These are phyloP conservation scores for Asparagopsis taxiformis DNA, from an alignment of 31 red algal genomes.

Conservation along the genomic window DNA sequence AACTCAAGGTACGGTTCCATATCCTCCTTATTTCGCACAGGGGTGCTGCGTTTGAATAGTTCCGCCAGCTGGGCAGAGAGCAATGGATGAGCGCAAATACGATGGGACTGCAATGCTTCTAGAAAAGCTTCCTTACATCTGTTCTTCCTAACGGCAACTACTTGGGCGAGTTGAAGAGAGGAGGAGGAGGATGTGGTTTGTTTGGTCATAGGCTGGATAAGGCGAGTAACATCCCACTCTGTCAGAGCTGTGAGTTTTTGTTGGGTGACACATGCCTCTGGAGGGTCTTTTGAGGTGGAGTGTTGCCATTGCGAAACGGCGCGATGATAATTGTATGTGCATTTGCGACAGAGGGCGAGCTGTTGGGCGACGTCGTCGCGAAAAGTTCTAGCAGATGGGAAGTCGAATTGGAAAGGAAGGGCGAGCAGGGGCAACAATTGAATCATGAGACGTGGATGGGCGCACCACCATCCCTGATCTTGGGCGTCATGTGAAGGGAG, in stretches of 20 bases:
- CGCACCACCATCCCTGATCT: constrained; percentile 44
- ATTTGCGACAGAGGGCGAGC: constrained; percentile 29
- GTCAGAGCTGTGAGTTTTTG: constrained; percentile 6
- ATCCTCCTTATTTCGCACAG: constrained; percentile 23
- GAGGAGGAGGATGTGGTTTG: no score
- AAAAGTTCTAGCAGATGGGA: constrained; percentile 6
- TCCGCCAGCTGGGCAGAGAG: constrained; percentile 8
- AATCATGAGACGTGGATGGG: constrained; percentile 21
- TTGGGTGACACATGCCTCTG: not conserved
- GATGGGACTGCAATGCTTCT: constrained; percentile 16
- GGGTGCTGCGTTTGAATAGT: constrained; percentile 22
- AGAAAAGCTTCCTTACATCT: constrained; percentile 29
- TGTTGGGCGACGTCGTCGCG: constrained; percentile 20
- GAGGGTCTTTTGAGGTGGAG: not conserved
- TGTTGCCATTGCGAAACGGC: constrained; percentile 25
- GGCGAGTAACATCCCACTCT: constrained; percentile 39
- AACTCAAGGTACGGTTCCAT: constrained; percentile 13
- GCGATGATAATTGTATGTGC: constrained; percentile 25
- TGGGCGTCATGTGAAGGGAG: not conserved
- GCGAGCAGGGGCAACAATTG: constrained; percentile 30
- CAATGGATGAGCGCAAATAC: constrained; percentile 13
- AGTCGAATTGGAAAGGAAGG: not conserved
- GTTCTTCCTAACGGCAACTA: not conserved
- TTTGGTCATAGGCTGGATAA: constrained; percentile 3
- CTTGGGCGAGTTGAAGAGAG: not conserved